phyloP scores from a whole-genome alignment of 2,329 filamentous ascomycete species.

The Decorospora gaudefroyi region DNA sequence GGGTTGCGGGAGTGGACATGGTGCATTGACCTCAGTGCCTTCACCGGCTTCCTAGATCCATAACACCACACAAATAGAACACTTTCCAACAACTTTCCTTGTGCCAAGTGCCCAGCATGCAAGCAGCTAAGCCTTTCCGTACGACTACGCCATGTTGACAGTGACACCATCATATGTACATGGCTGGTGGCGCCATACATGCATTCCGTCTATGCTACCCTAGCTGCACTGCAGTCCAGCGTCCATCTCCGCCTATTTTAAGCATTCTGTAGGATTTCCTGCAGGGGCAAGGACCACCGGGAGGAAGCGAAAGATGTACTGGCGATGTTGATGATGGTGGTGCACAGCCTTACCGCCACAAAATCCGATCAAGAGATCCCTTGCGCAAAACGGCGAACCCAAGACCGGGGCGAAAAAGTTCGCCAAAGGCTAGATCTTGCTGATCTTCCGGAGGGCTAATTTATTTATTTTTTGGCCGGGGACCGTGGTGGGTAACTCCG shows the following conservation, averaged over 20 bases:
- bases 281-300: background rate
- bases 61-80: background rate
- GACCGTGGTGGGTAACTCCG: no score
- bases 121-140: background rate
- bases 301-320: background rate
- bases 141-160: background rate
- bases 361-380: no score
- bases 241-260: constrained; percentile 2
- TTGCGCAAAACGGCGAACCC: no score
- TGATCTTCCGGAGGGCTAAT: no score
- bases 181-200: constrained; percentile 1
- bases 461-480: no score
- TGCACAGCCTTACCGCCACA: no score
- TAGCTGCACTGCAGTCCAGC: background rate
- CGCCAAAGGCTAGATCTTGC: no score
- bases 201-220: background rate
- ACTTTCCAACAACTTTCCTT: background rate
- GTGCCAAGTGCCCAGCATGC: background rate
- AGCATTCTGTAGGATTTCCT: background rate
- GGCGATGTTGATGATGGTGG: no score
- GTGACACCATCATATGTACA: background rate
- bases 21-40: background rate
- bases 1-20: background rate
- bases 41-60: background rate
- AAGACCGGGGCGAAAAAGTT: no score